Conservation (phyloP, 169 alveolate species). For the Cryptosporidium baileyi region DNA sequence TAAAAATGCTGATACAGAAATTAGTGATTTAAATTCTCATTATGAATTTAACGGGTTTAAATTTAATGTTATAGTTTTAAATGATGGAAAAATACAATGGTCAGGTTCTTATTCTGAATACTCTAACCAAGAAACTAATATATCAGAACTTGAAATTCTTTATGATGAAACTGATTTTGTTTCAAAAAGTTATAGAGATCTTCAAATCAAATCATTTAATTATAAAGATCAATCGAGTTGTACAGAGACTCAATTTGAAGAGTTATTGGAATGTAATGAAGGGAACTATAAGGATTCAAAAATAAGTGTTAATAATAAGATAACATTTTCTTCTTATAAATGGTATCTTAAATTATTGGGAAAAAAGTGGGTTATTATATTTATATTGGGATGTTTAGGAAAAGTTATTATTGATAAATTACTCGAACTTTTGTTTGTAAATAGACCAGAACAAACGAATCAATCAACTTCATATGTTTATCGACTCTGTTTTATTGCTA, state of each 20-base stretch:
- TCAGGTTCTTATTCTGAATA: slow-evolving; percentile 47
- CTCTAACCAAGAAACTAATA: not conserved
- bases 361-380: slow-evolving; percentile 14
- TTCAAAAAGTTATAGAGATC: too few species aligned
- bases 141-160: not conserved
- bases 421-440: slow-evolving; percentile 35
- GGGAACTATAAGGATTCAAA: not conserved
- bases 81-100: slow-evolving; percentile 46
- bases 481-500: slow-evolving; percentile 14
- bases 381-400: slow-evolving; percentile 28
- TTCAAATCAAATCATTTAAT: not conserved
- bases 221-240: slow-evolving; percentile 12
- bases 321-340: slow-evolving; percentile 31
- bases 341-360: slow-evolving; percentile 52
- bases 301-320: not conserved
- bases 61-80: slow-evolving; percentile 32
- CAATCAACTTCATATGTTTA: not conserved
- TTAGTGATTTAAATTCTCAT: not conserved
- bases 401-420: slow-evolving; percentile 37
- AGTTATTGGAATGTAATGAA: not conserved
- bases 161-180: not conserved
- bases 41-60: not conserved
- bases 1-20: not conserved
- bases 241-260: slow-evolving; percentile 43
- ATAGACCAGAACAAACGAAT: not conserved